Evolutionary conservation across 2,329 filamentous ascomycete species (phyloP).

Genomic region (Cercospora sojina): DNA sequence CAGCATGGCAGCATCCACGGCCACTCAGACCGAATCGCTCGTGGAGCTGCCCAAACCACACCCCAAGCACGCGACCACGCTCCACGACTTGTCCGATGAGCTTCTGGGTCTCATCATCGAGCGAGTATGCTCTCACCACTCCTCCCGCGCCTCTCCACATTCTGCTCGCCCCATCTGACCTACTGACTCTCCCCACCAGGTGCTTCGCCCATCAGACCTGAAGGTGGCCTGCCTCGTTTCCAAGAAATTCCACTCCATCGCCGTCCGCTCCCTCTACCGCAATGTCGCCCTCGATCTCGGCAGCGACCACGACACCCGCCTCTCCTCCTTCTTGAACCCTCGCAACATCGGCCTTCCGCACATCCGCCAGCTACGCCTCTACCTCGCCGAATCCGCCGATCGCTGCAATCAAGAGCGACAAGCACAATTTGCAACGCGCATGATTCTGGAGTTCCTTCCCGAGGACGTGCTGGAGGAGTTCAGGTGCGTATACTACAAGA

Average conservation of each 20-base stretch:
- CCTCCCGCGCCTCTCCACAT: neutral
- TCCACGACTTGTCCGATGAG: constrained; percentile 29
- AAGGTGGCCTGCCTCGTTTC: constrained; percentile 49
- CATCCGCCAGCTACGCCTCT: constrained; percentile 48
- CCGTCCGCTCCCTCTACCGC: constrained; percentile 48
- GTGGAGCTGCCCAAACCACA: constrained; percentile 1
- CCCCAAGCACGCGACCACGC: constrained; percentile 18
- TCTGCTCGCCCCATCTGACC: neutral
- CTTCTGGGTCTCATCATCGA: constrained; percentile 31
- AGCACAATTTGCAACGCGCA: constrained; percentile 49
- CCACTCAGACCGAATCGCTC: constrained; percentile 24
- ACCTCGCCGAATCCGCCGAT: constrained; percentile 47
- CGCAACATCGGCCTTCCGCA: constrained; percentile 50
- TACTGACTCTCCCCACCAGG: constrained; percentile 31
- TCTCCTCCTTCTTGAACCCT: constrained; percentile 48
- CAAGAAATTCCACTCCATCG: constrained; percentile 49
- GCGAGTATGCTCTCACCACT: constrained; percentile 21
- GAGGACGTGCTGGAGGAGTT: constrained; percentile 52
- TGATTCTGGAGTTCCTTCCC: constrained; percentile 51
- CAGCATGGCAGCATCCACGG: constrained; percentile 26
- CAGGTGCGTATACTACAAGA: constrained; percentile 33
- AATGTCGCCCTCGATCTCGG: constrained; percentile 51
- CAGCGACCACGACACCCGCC: constrained; percentile 44
- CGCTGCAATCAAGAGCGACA: constrained; percentile 46
- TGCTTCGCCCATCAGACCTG: constrained; percentile 50